Conservation (phyloP, 768 basidiomycete genomes). For the Candolleomyces efflorescens region DNA sequence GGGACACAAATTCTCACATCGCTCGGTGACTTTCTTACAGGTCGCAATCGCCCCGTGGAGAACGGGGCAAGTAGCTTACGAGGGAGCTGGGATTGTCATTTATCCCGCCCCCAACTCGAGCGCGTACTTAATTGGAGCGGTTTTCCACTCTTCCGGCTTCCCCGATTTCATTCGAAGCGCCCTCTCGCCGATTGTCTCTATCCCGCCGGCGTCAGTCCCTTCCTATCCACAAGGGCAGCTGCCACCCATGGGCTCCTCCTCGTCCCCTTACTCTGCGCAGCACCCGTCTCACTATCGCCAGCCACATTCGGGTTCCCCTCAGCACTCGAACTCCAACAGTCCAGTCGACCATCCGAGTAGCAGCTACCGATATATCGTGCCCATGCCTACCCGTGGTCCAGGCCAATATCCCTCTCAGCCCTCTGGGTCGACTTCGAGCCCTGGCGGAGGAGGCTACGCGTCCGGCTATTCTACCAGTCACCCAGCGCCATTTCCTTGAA, state of each 20-base stretch:
- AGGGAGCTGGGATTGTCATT: constrained; percentile 49
- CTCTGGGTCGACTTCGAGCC: neutral
- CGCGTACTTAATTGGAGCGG: constrained; percentile 46
- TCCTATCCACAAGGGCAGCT: constrained; percentile 26
- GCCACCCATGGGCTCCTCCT: constrained; percentile 21
- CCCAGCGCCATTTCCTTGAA: neutral
- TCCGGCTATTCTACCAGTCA: neutral
- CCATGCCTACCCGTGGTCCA: constrained; percentile 1
- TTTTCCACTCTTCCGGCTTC: constrained; percentile 44
- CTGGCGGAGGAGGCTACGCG: neutral
- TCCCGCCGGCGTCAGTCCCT: constrained; percentile 23
- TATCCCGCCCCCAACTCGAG: constrained; percentile 49
- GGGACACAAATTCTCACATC: neutral
- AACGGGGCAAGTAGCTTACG: constrained; percentile 32
- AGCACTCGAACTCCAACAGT: constrained; percentile 30
- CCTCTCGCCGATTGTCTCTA: constrained; percentile 24
- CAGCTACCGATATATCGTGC: constrained; percentile 3
- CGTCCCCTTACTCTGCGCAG: constrained; percentile 23
- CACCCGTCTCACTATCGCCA: constrained; percentile 23
- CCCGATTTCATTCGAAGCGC: constrained; percentile 36
- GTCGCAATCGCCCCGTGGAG: constrained; percentile 52
- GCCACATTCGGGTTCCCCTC: constrained; percentile 32
- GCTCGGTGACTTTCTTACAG: constrained; percentile 20
- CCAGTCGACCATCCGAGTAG: constrained; percentile 22
- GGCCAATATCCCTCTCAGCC: constrained; percentile 3